Evolutionary conservation across 1,284 basidiomycete species (phyloP).

Genomic region (Leccinum insolens): DNA sequence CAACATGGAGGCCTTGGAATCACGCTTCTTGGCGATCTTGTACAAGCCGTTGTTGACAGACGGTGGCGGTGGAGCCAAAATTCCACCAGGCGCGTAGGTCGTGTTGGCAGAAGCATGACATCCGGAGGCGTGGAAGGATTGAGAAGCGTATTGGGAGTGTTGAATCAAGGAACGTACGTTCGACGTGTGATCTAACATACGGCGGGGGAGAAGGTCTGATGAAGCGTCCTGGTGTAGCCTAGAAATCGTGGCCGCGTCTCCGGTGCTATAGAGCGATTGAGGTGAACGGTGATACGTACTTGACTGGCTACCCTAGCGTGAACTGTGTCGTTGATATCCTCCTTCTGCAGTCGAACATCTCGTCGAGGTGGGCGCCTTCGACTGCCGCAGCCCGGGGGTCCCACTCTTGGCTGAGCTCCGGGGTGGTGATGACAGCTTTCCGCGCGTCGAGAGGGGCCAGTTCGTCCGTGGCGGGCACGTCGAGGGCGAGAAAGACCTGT

Average conservation of each 20-base stretch:
- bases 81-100: constrained; percentile 91
- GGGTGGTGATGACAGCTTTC: constrained; percentile 81
- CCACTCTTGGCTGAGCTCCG: constrained; percentile 88
- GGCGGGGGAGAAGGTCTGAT: constrained; percentile 87
- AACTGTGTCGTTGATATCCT: constrained; percentile 90
- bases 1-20: constrained; percentile 75
- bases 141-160: constrained; percentile 38
- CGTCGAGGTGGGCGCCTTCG: constrained; percentile 81
- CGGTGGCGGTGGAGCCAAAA: constrained; percentile 59
- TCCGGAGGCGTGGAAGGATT: constrained; percentile 52
- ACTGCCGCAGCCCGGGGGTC: constrained; percentile 74
- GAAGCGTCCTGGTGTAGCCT: constrained; percentile 80
- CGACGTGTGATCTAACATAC: constrained; percentile 90
- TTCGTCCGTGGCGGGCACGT: constrained; percentile 70
- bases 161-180: constrained; percentile 51
- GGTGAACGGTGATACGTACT: constrained; percentile 53
- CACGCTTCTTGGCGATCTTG: constrained; percentile 75
- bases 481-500: constrained; percentile 55
- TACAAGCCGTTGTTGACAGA: constrained; percentile 78
- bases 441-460: constrained; percentile 75
- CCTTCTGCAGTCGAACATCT: constrained; percentile 78
- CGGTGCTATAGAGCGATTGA: constrained; percentile 57
- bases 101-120: constrained; percentile 96
- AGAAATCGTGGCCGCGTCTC: constrained; percentile 93
- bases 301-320: constrained; percentile 94